Base-by-base conservation (phyloP, 2,329 filamentous ascomycete genomes). In the Alternaria sp. region DNA sequence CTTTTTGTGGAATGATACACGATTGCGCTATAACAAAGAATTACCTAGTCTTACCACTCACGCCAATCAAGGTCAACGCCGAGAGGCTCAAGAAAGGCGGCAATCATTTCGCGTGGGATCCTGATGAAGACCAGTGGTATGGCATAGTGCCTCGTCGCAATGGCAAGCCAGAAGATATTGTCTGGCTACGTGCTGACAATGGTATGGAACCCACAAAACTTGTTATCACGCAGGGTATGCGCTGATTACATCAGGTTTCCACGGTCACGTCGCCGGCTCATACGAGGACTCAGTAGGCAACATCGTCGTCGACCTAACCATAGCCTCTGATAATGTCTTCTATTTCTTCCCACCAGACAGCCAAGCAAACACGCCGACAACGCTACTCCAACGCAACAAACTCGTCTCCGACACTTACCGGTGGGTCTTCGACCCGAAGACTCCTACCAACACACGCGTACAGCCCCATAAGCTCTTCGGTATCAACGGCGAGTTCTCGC, bases 71-170 rank as follows among this genome's bases (percentile, higher is more conserved):
- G 54, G 72, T 67, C 9, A 65, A 72, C 41, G 52, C 69, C 0
- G 78, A 77, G 10, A 63, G 77, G 5, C 58, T 80, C 61, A 76
- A 77, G 59, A 69, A 57, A 45, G 77, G 77, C 11, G 78, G 77
- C 3, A 76, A 79, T 49, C 75, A 79, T 51, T 80, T 78, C 62
- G 76, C 77, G 0, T 80, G 75, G 75, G 72, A 77, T 45, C 81
- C 83, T 0, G 73, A 83, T 3, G 83, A 85, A 67, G 83, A 85
- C 64, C 83, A 85, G 66, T 82, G 80, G 72, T 86, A 85, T 61
- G 84, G 82, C 0, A 75, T 86, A 13, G 82, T 85, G 2, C 83
- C 83, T 3, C 76, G 84, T 7, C 71, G 80, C 3, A 80, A 80
- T 3, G 83, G 79, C 0, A 84, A 82, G 62, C 77, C 80, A 0